Evolutionary conservation across 2,329 filamentous ascomycete species (phyloP).

Genomic region (Pseudogymnoascus sp.): DNA sequence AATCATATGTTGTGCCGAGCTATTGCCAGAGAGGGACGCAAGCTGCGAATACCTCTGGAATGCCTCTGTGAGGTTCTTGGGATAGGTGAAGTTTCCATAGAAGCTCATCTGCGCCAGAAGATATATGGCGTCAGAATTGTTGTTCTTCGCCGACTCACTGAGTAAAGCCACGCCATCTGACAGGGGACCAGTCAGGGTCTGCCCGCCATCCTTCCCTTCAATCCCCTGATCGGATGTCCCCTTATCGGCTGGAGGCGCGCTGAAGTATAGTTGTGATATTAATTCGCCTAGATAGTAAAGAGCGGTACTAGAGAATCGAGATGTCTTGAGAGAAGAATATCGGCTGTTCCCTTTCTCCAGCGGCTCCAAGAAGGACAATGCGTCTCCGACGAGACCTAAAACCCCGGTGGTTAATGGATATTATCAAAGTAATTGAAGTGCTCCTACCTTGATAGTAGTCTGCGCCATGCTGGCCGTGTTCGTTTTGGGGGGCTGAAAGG

Average conservation of each 20-base stretch:
- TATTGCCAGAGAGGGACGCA: slow-evolving; percentile 70
- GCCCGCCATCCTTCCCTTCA: slow-evolving; percentile 13
- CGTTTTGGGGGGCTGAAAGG: slow-evolving; percentile 21
- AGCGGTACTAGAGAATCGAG: slow-evolving; percentile 47
- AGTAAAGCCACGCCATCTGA: slow-evolving; percentile 49
- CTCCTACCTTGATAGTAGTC: slow-evolving; percentile 11
- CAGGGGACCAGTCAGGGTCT: slow-evolving; percentile 42
- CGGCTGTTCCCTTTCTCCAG: slow-evolving; percentile 24
- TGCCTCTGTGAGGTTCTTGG: slow-evolving; percentile 68
- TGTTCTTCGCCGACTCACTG: slow-evolving; percentile 44
- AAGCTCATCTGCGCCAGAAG: slow-evolving; percentile 93
- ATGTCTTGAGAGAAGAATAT: slow-evolving; percentile 37
- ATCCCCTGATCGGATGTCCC: slow-evolving; percentile 12
- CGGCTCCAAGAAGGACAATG: slow-evolving; percentile 27
- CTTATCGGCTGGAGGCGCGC: slow-evolving; percentile 37
- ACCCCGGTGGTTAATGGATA: background rate
- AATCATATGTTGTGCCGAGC: slow-evolving; percentile 90
- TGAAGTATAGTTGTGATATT: slow-evolving; percentile 58
- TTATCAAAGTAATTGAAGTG: background rate
- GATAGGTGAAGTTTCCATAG: slow-evolving; percentile 86
- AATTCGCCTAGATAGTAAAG: slow-evolving; percentile 54
- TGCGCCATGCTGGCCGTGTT: slow-evolving; percentile 15
- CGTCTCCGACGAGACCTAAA: slow-evolving; percentile 28
- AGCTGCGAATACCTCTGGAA: slow-evolving; percentile 76
- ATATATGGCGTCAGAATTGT: slow-evolving; percentile 74